Evolutionary conservation across 2,329 filamentous ascomycete species (phyloP).

Genomic region (Xylaria polymorpha): DNA sequence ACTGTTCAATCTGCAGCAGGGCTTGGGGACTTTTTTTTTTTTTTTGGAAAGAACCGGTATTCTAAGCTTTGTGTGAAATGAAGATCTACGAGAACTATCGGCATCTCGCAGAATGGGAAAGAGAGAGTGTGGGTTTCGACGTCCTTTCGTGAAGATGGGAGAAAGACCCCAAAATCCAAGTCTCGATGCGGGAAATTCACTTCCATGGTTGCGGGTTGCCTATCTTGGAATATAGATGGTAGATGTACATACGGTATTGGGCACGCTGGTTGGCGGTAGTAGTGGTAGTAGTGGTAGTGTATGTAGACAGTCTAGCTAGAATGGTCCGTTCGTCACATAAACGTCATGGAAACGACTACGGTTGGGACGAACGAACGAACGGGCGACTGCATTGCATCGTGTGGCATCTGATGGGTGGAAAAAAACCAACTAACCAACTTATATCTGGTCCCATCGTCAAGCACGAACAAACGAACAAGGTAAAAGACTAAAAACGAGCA

Average conservation of each 20-base stretch:
- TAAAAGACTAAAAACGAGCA: neutral
- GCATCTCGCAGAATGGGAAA: conserved; percentile 40
- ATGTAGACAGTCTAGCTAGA: too few species aligned
- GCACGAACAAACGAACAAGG: neutral
- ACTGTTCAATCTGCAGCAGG: conserved; percentile 40
- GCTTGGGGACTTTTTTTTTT: neutral
- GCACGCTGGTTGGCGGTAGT: too few species aligned
- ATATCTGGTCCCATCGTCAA: neutral
- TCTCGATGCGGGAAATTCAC: conserved; percentile 2
- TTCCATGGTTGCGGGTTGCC: neutral
- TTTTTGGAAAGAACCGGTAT: neutral
- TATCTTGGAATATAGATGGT: neutral
- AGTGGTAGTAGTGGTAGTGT: too few species aligned
- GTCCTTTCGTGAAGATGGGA: conserved; percentile 18
- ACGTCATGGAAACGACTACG: conserved; percentile 10
- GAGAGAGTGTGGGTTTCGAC: neutral
- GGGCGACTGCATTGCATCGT: neutral
- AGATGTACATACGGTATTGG: too few species aligned
- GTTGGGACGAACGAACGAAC: neutral
- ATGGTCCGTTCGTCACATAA: conserved; percentile 8
- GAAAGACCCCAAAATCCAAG: conserved; percentile 6
- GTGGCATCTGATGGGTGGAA: neutral
- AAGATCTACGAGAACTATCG: conserved; percentile 49
- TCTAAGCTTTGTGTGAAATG: conserved; percentile 41
- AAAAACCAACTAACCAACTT: neutral